Conservation (phyloP, 306 rosid species). For the Acacia melanoxylon region DNA sequence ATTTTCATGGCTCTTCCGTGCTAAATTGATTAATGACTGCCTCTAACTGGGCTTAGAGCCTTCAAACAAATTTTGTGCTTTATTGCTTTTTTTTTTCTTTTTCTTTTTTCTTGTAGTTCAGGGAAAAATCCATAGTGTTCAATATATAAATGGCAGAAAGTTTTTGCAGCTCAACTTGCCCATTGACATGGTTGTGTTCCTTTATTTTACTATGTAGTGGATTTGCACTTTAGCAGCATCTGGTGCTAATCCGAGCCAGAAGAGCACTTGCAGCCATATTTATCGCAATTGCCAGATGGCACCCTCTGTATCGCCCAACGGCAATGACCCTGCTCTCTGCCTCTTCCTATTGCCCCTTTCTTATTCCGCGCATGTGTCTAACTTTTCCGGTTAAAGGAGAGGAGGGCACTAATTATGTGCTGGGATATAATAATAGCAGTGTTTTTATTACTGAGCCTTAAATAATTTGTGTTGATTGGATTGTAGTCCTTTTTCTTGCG, state of each 20-base stretch:
- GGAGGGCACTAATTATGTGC: not conserved
- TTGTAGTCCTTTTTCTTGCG: not conserved
- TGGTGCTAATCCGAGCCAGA: conserved; percentile 16
- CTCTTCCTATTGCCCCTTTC: not conserved
- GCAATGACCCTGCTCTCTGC: not conserved
- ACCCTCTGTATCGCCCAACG: not conserved
- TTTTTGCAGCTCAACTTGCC: conserved; percentile 40
- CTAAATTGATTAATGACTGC: conserved; percentile 37
- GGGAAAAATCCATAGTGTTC: conserved; percentile 2
- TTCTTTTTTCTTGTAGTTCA: conserved; percentile 23
- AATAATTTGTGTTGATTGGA: not conserved
- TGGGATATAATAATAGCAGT: not conserved
- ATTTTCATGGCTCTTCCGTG: conserved; percentile 37
- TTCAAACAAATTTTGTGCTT: conserved; percentile 29
- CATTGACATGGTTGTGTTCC: conserved; percentile 29
- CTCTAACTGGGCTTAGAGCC: conserved; percentile 49
- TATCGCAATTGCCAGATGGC: conserved; percentile 2
- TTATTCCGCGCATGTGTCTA: not conserved
- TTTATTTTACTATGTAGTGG: conserved; percentile 20
- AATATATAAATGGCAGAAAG: conserved; percentile 38
- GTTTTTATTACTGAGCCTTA: not conserved
- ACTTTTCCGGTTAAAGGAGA: not conserved
- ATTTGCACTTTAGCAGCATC: conserved; percentile 20
- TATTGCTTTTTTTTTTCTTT: not conserved
- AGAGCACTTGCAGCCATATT: conserved; percentile 5